Evolutionary conservation across 306 rosid species (phyloP).

Genomic region (Benincasa hispida): DNA sequence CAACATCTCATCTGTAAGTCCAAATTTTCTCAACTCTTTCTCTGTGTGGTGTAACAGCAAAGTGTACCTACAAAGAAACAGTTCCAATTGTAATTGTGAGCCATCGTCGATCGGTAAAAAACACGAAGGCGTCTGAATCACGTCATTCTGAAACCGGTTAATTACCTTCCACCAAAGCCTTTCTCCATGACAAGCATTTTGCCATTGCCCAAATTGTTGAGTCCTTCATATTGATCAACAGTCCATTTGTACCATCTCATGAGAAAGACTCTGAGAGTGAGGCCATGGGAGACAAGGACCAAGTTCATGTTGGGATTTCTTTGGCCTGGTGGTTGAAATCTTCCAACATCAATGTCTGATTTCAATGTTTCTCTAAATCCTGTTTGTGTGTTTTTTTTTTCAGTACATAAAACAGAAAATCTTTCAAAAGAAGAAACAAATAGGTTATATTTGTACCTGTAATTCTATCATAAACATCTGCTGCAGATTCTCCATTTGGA

Average conservation of each 20-base stretch:
- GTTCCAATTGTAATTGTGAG: neutral
- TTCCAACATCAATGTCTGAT: slow-evolving; percentile 64
- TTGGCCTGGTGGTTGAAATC: slow-evolving; percentile 71
- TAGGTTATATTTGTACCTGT: slow-evolving; percentile 29
- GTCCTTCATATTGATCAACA: slow-evolving; percentile 58
- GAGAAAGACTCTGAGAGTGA: slow-evolving; percentile 74
- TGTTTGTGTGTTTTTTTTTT: slow-evolving; percentile 3
- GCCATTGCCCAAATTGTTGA: slow-evolving; percentile 56
- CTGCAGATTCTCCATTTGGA: slow-evolving; percentile 88
- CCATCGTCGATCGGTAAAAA: neutral
- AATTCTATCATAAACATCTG: slow-evolving; percentile 91
- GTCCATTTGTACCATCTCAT: slow-evolving; percentile 98
- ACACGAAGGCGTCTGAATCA: too few species aligned
- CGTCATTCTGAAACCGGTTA: too few species aligned
- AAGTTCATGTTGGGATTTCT: slow-evolving; percentile 47
- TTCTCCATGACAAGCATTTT: slow-evolving; percentile 57
- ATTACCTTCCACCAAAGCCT: slow-evolving; percentile 87
- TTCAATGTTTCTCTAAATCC: slow-evolving; percentile 86
- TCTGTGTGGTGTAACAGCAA: slow-evolving; percentile 51
- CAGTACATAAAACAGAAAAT: neutral
- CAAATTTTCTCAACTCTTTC: slow-evolving; percentile 54
- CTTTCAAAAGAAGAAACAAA: too few species aligned
- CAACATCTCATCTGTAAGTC: slow-evolving; percentile 73
- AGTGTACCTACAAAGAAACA: slow-evolving; percentile 40
- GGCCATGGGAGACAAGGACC: slow-evolving; percentile 72